Percentiles rank a stretch among this genome's conserved stretches.
These are phyloP conservation scores for Paecilomyces sp. DNA, from an alignment of 2,329 filamentous ascomycete genomes.

Conservation along the genomic window DNA sequence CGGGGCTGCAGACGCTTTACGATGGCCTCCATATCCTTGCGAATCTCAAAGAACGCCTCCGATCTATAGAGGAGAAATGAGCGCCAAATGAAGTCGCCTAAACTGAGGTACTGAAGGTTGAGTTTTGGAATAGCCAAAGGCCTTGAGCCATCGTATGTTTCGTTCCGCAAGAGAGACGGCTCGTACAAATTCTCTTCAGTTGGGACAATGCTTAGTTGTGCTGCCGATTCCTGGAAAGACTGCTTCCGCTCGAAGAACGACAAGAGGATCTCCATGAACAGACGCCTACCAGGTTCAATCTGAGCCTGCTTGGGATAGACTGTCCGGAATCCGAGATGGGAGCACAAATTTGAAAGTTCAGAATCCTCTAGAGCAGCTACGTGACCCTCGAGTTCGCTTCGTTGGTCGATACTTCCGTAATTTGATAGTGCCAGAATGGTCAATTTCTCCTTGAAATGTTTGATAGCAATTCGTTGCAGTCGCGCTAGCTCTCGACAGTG, in stretches of 20 bases:
- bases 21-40: slow-evolving; percentile 80
- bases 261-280: slow-evolving; percentile 60
- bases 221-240: slow-evolving; percentile 74
- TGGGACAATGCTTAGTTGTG: slow-evolving; percentile 67
- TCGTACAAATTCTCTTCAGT: slow-evolving; percentile 80
- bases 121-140: slow-evolving; percentile 89
- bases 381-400: slow-evolving; percentile 69
- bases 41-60: slow-evolving; percentile 89
- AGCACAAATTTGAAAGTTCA: slow-evolving; percentile 64
- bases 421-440: slow-evolving; percentile 90
- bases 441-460: slow-evolving; percentile 80
- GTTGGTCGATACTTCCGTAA: slow-evolving; percentile 76
- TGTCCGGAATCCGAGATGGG: slow-evolving; percentile 68
- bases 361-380: slow-evolving; percentile 65
- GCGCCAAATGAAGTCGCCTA: slow-evolving; percentile 95
- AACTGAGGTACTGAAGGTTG: slow-evolving; percentile 89
- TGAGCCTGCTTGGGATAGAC: slow-evolving; percentile 68
- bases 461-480: slow-evolving; percentile 70
- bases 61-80: slow-evolving; percentile 82
- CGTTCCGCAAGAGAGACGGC: slow-evolving; percentile 67
- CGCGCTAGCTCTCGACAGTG: slow-evolving; percentile 72
- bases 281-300: slow-evolving; percentile 52
- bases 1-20: slow-evolving; percentile 72
- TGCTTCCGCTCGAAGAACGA: slow-evolving; percentile 67
- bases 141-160: slow-evolving; percentile 77